phyloP scores from a whole-genome alignment of 2,329 filamentous ascomycete species.

The Acarospora socialis region DNA sequence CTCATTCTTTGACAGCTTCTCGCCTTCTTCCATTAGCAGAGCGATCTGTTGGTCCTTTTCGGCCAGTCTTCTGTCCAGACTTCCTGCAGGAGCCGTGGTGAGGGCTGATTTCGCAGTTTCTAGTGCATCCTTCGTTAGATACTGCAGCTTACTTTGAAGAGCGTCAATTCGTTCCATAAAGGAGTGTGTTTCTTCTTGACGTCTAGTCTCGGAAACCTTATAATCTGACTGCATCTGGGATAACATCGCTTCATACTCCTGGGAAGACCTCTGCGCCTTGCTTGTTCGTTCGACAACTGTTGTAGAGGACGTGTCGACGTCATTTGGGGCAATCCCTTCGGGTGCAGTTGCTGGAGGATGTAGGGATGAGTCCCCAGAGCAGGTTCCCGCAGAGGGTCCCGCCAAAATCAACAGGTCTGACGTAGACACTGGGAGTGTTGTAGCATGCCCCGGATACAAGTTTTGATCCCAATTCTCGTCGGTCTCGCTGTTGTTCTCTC shows the following conservation, averaged over 20 bases:
- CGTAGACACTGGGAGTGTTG: too few species aligned
- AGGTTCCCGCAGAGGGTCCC: too few species aligned
- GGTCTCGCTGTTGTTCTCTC: not conserved
- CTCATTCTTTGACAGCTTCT: slow-evolving; percentile 73
- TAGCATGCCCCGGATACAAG: too few species aligned
- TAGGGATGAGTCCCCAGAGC: too few species aligned
- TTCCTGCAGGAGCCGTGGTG: slow-evolving; percentile 47
- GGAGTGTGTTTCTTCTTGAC: slow-evolving; percentile 68
- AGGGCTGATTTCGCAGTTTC: slow-evolving; percentile 59
- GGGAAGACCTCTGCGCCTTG: slow-evolving; percentile 12
- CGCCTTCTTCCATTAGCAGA: slow-evolving; percentile 79
- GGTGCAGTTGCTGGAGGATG: too few species aligned
- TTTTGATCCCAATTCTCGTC: not conserved
- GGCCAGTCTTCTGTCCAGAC: slow-evolving; percentile 61
- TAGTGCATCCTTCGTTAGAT: slow-evolving; percentile 65
- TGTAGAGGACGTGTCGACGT: slow-evolving; percentile 12
- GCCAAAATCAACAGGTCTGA: too few species aligned
- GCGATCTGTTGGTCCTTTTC: slow-evolving; percentile 88
- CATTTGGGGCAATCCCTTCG: slow-evolving; percentile 11
- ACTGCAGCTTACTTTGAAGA: slow-evolving; percentile 79
- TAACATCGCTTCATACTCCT: slow-evolving; percentile 31
- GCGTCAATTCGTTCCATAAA: slow-evolving; percentile 87
- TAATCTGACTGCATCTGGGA: slow-evolving; percentile 36
- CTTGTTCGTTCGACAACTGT: too few species aligned
- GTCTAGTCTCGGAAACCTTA: slow-evolving; percentile 39